These are phyloP conservation scores for Boletellus sp. DNA, from an alignment of 768 basidiomycete species.

Conservation along the genomic window DNA sequence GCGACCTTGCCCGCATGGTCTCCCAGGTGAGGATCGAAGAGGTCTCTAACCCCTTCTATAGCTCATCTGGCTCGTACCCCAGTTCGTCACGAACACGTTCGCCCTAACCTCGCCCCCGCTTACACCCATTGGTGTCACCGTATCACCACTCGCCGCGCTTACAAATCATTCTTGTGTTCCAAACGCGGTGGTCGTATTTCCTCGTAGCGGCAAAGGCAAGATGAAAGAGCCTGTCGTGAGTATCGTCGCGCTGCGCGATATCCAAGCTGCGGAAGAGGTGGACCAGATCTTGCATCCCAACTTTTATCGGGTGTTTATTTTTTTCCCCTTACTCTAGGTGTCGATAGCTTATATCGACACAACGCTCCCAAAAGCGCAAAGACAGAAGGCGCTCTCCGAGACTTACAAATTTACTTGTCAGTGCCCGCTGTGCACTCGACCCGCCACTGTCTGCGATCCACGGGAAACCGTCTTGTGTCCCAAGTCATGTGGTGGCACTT, in stretches of 20 bases:
- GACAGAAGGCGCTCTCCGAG: conserved; percentile 57
- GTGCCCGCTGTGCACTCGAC: conserved; percentile 54
- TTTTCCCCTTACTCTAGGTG: conserved; percentile 47
- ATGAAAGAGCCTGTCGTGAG: conserved; percentile 62
- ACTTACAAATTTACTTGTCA: conserved; percentile 78
- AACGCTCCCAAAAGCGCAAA: conserved; percentile 54
- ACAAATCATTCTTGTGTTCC: conserved; percentile 88
- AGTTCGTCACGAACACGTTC: conserved; percentile 94
- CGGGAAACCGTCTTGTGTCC: conserved; percentile 70
- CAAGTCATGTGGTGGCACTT: conserved; percentile 61
- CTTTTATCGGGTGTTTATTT: background rate
- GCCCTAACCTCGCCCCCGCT: conserved; percentile 77
- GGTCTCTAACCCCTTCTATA: background rate
- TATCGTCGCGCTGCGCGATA: conserved; percentile 65
- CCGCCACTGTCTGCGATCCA: conserved; percentile 44
- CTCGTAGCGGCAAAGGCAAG: conserved; percentile 41
- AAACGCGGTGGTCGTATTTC: conserved; percentile 91
- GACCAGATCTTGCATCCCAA: background rate
- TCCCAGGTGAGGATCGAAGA: conserved; percentile 52
- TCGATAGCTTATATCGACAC: conserved; percentile 84
- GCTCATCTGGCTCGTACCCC: background rate
- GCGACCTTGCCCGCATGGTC: conserved; percentile 65
- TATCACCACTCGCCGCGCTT: conserved; percentile 76
- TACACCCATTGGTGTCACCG: conserved; percentile 77
- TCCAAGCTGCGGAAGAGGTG: conserved; percentile 70